Conservation (phyloP, 164 flowering plant genomes). For the Tetrastigma voinierianum region DNA sequence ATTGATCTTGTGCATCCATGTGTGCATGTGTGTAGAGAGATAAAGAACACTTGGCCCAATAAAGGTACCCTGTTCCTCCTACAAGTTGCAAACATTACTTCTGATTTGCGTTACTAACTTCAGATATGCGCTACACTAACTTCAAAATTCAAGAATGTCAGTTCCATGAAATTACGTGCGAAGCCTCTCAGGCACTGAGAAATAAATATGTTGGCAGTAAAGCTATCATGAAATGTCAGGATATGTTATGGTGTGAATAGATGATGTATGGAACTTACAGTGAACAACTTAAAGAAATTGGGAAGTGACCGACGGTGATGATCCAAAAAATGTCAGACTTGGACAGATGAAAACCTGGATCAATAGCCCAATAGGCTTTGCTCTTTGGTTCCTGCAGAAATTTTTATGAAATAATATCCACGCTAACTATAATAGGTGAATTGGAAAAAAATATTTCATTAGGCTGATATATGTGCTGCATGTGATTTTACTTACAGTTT, state of each 20-base stretch:
- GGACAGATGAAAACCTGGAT: constrained; percentile 90
- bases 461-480: background rate
- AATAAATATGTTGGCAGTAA: too few relatives aligned
- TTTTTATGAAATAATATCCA: background rate
- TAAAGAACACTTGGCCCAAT: too few relatives aligned
- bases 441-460: background rate
- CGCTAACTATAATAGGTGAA: background rate
- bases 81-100: too few relatives aligned
- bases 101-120: too few relatives aligned
- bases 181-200: too few relatives aligned
- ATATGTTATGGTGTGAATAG: background rate
- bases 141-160: too few relatives aligned
- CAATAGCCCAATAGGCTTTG: constrained; percentile 81
- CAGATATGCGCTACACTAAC: too few relatives aligned
- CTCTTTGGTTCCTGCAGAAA: constrained; percentile 74
- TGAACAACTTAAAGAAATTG: constrained; percentile 78
- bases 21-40: too few relatives aligned
- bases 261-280: constrained; percentile 37
- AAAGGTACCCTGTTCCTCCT: too few relatives aligned
- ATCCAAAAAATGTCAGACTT: constrained; percentile 73
- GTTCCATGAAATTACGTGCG: too few relatives aligned
- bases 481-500: constrained; percentile 65
- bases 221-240: too few relatives aligned
- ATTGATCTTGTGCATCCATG: too few relatives aligned
- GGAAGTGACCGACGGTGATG: constrained; percentile 79